Percentiles rank a stretch among this genome's conserved stretches.
Evolutionary conservation across 306 rosid species (phyloP).

Genomic region (Quillaja saponaria): DNA sequence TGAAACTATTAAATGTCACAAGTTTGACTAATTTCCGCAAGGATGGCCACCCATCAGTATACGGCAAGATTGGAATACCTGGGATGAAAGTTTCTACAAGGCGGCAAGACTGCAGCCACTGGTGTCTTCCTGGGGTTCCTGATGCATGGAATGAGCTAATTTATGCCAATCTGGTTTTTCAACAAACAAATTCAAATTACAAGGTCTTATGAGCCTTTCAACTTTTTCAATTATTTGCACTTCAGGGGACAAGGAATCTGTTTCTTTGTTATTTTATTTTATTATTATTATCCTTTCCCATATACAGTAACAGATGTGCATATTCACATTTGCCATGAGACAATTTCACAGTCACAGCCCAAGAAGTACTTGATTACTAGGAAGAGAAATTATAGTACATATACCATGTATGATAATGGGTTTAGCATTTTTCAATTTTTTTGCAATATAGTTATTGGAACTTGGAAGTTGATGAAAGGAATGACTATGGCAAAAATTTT

Average conservation of each 20-base stretch:
- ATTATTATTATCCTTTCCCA: too few species aligned
- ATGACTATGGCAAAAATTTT: conserved; percentile 25
- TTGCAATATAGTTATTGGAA: conserved; percentile 21
- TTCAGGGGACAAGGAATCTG: too few species aligned
- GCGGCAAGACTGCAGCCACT: conserved; percentile 90
- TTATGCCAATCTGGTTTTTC: conserved; percentile 62
- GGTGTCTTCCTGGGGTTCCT: conserved; percentile 98
- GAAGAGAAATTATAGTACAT: too few species aligned
- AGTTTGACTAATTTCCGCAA: conserved; percentile 87
- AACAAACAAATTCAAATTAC: conserved; percentile 38
- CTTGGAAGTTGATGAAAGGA: conserved; percentile 35
- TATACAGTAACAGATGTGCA: too few species aligned
- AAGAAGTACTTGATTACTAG: background rate
- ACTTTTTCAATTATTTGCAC: too few species aligned
- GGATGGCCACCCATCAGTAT: conserved; percentile 90
- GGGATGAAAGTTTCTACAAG: conserved; percentile 57
- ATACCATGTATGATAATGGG: too few species aligned
- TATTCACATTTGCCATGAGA: background rate
- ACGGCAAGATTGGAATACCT: conserved; percentile 40
- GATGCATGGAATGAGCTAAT: conserved; percentile 93
- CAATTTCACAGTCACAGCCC: conserved; percentile 12
- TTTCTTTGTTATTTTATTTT: too few species aligned
- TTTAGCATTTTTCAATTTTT: too few species aligned
- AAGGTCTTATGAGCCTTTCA: conserved; percentile 1
- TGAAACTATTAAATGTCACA: conserved; percentile 76